These are phyloP conservation scores for Pleurotus djamor DNA, from an alignment of 768 basidiomycete genomes.

Conservation along the genomic window DNA sequence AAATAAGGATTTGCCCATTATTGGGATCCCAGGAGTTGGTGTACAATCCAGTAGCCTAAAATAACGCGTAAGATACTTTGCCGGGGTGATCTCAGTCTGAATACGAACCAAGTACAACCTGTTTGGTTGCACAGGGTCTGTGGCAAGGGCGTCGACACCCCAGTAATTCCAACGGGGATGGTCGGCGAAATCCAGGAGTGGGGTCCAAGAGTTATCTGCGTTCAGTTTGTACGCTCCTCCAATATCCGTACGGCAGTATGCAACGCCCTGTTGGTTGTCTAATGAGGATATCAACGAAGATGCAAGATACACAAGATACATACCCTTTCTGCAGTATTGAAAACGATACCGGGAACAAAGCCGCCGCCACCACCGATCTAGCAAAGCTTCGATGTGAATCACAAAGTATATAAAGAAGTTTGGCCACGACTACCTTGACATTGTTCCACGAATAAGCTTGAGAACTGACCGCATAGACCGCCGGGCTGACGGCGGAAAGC, in stretches of 20 bases:
- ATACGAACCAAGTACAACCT: constrained; percentile 48
- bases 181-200: constrained; percentile 54
- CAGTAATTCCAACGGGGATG: constrained; percentile 54
- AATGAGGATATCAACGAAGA: neutral
- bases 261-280: constrained; percentile 39
- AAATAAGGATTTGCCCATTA: constrained; percentile 61
- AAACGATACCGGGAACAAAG: constrained; percentile 57
- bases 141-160: constrained; percentile 62
- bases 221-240: constrained; percentile 66
- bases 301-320: neutral
- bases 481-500: constrained; percentile 18
- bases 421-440: constrained; percentile 36
- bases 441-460: constrained; percentile 64
- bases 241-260: constrained; percentile 67
- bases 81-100: neutral
- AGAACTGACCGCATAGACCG: constrained; percentile 38
- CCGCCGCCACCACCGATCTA: constrained; percentile 41
- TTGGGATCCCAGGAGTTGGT: constrained; percentile 63
- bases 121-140: constrained; percentile 54
- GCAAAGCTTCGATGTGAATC: neutral
- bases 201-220: constrained; percentile 59
- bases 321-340: constrained; percentile 53
- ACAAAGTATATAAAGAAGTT: constrained; percentile 7
- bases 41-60: constrained; percentile 57
- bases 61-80: neutral